phyloP scores from a whole-genome alignment of 176 grass and related monocot species.

The Lolium multiflorum region DNA sequence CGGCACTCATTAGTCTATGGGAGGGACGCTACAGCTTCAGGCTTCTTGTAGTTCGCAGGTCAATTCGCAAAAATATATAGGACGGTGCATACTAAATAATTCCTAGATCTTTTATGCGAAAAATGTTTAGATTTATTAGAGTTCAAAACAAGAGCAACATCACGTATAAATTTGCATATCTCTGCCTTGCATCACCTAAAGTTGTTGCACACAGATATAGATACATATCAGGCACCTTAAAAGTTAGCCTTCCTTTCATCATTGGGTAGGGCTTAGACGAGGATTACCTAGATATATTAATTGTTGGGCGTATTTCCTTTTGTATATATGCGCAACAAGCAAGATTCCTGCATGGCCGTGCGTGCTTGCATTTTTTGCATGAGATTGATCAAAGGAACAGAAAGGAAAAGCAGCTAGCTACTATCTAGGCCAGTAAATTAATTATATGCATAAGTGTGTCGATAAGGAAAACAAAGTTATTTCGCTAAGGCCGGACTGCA shows the following conservation, averaged over 20 bases:
- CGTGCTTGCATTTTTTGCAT: constrained; percentile 16
- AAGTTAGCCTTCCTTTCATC: constrained; percentile 46
- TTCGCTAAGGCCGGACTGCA: not conserved
- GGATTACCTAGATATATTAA: constrained; percentile 11
- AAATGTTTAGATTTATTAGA: not conserved
- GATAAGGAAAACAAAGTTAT: constrained; percentile 26
- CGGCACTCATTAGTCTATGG: not conserved
- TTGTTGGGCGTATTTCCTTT: not conserved
- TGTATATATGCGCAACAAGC: constrained; percentile 2
- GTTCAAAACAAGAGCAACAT: not conserved
- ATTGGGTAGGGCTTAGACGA: constrained; percentile 29
- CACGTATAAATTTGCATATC: not conserved
- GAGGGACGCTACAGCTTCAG: not conserved
- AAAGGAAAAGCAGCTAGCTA: not conserved
- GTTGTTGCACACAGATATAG: not conserved
- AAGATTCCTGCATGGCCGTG: constrained; percentile 33
- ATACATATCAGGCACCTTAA: constrained; percentile 29
- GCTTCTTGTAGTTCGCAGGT: constrained; percentile 29
- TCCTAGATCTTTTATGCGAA: not conserved
- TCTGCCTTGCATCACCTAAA: not conserved
- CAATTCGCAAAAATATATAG: constrained; percentile 30
- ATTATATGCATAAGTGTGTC: not conserved
- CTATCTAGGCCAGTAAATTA: not conserved
- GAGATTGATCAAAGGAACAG: constrained; percentile 22
- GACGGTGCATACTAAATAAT: not conserved